Percentiles rank a stretch among this genome's conserved stretches.
phyloP scores from a whole-genome alignment of 1,284 basidiomycete species.

The Mrakiaceae sp. region DNA sequence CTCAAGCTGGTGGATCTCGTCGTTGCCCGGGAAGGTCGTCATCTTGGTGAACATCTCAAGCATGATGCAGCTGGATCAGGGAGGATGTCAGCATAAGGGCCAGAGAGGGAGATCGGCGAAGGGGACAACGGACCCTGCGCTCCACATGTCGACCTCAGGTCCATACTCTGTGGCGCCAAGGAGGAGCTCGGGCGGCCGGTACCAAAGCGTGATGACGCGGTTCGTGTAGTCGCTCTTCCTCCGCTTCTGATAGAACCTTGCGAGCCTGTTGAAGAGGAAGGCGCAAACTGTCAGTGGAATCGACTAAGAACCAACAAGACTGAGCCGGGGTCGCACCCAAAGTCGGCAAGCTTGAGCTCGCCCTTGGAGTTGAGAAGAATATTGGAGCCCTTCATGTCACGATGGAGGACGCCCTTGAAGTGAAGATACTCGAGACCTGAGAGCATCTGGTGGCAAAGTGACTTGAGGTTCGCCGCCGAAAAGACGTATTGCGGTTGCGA shows the following conservation, averaged over 20 bases:
- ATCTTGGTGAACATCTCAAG: constrained; percentile 91
- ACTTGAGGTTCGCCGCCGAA: constrained; percentile 79
- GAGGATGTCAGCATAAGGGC: not conserved
- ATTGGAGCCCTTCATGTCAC: constrained; percentile 97
- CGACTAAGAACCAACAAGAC: too few relatives aligned
- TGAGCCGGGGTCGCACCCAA: constrained; percentile 43
- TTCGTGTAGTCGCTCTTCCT: constrained; percentile 91
- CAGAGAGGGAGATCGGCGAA: not conserved
- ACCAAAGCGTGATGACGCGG: constrained; percentile 98
- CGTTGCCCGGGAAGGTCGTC: constrained; percentile 49
- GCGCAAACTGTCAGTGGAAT: too few relatives aligned
- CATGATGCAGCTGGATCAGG: constrained; percentile 77
- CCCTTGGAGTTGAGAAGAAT: constrained; percentile 89
- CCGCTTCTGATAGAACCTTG: constrained; percentile 87
- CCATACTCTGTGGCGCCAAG: constrained; percentile 96
- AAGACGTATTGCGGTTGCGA: constrained; percentile 82
- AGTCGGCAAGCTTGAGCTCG: constrained; percentile 91
- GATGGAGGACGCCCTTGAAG: constrained; percentile 87
- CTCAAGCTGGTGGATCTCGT: constrained; percentile 94
- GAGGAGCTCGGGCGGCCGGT: constrained; percentile 88
- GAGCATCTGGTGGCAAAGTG: constrained; percentile 88
- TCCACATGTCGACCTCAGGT: constrained; percentile 99
- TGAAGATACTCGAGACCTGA: constrained; percentile 88
- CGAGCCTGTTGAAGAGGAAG: constrained; percentile 40
- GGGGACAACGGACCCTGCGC: constrained; percentile 64